Evolutionary conservation across 306 rosid species (phyloP), one percentile per base, ranked within the genome.

Genomic region (Neltuma alba): DNA sequence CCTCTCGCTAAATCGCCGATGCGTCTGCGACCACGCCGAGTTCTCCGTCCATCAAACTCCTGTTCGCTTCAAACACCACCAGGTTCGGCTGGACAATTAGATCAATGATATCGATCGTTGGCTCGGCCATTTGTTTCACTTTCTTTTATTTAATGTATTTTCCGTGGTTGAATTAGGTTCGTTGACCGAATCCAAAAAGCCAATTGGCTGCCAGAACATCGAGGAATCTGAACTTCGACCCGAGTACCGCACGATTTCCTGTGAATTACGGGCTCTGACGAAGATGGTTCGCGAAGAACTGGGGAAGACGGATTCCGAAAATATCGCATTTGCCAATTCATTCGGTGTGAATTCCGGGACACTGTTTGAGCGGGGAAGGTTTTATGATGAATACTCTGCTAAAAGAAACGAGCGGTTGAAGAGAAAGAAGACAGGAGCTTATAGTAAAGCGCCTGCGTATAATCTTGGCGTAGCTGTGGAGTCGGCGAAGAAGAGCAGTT

Each of bases 391-490:
- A 64, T 95, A 95, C 63, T 92, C 98, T 20, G 97, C 96, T 1
- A 85, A 91, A 76, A 89, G 99, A 81, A 93, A 93, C n/a, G 99
- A 95, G 85, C 90, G 93, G 86, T 89, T 95, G 2, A 89, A 76
- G 82, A 89, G 91, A 54, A 95, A 91, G 82, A 88, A 85, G 27
- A 37, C 61, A 1, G 84, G 71, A 2, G 75, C 70, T 18, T 89
- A 83, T 65, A 72, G 76, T 0, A 87, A 82, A 79, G 67, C 52
- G 14, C n/a, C 80, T 0, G 27, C 75, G 3, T 82, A 87, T 45
- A 78, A 33, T 48, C 92, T 95, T 0, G 96, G 99, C 6, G 99
- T 95, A n/a, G 80, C 80, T 0, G 79, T 88, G 5, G 98, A 95
- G 84, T 91, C 94, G 70, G 89, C 89, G 1, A 95, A 92, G 69